Percentiles rank a stretch among this genome's conserved stretches.
These are phyloP conservation scores for Paramarasmius palmivorus DNA, from an alignment of 1,284 basidiomycete genomes.

Conservation along the genomic window DNA sequence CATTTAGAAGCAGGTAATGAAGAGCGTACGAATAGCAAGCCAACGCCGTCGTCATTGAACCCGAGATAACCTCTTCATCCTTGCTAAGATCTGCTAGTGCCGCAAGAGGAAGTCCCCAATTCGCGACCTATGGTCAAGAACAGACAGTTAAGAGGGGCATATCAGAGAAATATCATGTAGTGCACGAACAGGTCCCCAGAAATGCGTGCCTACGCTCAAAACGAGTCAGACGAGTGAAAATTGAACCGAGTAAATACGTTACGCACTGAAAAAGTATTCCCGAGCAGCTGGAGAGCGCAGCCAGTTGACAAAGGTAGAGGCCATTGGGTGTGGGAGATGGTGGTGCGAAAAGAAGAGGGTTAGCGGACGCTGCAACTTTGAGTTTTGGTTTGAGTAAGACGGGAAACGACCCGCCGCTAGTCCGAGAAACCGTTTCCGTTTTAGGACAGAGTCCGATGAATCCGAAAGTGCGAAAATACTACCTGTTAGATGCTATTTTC, in stretches of 20 bases:
- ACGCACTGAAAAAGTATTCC: slow-evolving; percentile 93
- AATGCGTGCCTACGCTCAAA: slow-evolving; percentile 76
- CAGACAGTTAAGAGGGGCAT: slow-evolving; percentile 20
- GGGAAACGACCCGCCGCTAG: too few relatives aligned
- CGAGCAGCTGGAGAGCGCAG: slow-evolving; percentile 85
- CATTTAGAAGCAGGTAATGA: slow-evolving; percentile 10
- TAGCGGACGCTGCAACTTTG: background rate
- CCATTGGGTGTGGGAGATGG: slow-evolving; percentile 45
- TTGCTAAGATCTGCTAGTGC: slow-evolving; percentile 88
- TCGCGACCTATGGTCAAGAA: slow-evolving; percentile 70
- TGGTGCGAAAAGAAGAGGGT: slow-evolving; percentile 18
- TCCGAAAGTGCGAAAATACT: too few relatives aligned
- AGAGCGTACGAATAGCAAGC: slow-evolving; percentile 85
- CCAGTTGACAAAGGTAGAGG: slow-evolving; percentile 84
- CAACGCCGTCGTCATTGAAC: slow-evolving; percentile 92
- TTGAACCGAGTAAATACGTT: slow-evolving; percentile 12
- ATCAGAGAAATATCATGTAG: slow-evolving; percentile 11
- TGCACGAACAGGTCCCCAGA: slow-evolving; percentile 88
- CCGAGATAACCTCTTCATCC: slow-evolving; percentile 94
- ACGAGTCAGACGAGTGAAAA: slow-evolving; percentile 13
- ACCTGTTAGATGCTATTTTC: too few relatives aligned
- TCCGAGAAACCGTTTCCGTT: too few relatives aligned
- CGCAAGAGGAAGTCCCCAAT: slow-evolving; percentile 95
- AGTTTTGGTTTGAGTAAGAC: background rate
- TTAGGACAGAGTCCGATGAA: too few relatives aligned